Conservation (phyloP, 192 early-diverging fungal genomes). For the Jimgerdemannia flammicorona region DNA sequence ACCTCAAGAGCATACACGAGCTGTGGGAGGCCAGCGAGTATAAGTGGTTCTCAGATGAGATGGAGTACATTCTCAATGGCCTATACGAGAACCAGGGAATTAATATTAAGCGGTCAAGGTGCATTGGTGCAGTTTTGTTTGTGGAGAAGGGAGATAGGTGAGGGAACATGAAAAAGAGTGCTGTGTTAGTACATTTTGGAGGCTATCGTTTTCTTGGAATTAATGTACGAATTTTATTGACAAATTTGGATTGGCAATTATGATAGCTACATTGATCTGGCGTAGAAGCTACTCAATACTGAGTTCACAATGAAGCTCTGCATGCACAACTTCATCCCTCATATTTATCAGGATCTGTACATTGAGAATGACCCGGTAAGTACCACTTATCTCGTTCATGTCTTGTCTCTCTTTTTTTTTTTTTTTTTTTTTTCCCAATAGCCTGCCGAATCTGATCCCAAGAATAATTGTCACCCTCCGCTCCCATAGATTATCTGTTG, state of each 20-base stretch:
- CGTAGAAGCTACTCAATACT: constrained; percentile 37
- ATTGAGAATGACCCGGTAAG: constrained; percentile 40
- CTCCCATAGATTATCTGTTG: too few relatives aligned
- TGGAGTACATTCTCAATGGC: constrained; percentile 54
- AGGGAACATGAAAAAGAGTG: not conserved
- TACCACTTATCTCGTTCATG: not conserved
- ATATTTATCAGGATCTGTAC: constrained; percentile 25
- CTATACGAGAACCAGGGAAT: constrained; percentile 35
- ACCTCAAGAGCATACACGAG: constrained; percentile 50
- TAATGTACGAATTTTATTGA: too few relatives aligned
- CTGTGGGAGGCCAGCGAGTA: constrained; percentile 50
- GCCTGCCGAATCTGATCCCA: too few relatives aligned
- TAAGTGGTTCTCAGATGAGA: constrained; percentile 56
- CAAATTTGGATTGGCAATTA: not conserved
- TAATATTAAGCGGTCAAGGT: constrained; percentile 47
- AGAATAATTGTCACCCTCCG: too few relatives aligned
- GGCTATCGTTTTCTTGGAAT: not conserved
- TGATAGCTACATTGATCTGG: constrained; percentile 46
- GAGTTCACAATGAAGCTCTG: constrained; percentile 36
- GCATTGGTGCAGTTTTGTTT: not conserved
- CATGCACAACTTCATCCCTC: constrained; percentile 37
- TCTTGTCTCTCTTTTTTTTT: too few relatives aligned
- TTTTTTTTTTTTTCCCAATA: too few relatives aligned
- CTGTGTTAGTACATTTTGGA: not conserved
- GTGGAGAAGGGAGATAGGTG: too few relatives aligned